A percentile compares a stretch with the other conserved stretches of the same genome.
Conservation (phyloP, 495 filamentous ascomycete species). For the Rusavskia elegans region DNA sequence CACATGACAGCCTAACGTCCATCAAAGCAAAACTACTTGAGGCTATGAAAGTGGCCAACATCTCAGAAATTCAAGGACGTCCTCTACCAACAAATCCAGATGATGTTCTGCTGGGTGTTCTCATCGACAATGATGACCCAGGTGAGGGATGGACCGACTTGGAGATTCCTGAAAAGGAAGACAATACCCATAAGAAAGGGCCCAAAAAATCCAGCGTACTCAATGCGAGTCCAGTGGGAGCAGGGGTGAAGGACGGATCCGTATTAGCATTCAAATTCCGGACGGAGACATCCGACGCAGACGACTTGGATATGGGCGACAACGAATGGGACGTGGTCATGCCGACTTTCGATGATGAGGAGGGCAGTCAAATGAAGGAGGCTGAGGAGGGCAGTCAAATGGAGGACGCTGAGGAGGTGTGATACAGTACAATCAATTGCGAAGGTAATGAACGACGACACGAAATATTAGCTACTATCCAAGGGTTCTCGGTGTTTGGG, state of each 20-base stretch:
- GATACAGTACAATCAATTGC: too few species aligned
- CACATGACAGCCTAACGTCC: slow-evolving; percentile 39
- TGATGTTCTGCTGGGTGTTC: slow-evolving; percentile 37
- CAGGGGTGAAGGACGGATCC: slow-evolving; percentile 39
- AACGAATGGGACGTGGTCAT: slow-evolving; percentile 49
- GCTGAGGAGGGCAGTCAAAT: neutral
- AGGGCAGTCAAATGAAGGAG: slow-evolving; percentile 15
- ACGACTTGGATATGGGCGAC: slow-evolving; percentile 31
- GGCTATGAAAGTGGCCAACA: slow-evolving; percentile 26
- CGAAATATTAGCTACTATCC: too few species aligned
- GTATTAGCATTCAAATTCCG: slow-evolving; percentile 55
- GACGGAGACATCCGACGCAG: slow-evolving; percentile 14
- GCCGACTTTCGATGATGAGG: slow-evolving; percentile 42
- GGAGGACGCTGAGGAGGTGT: too few species aligned
- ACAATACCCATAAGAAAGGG: slow-evolving; percentile 24
- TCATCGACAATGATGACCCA: slow-evolving; percentile 37
- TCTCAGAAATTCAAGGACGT: slow-evolving; percentile 29
- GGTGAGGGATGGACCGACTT: slow-evolving; percentile 41
- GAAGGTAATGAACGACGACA: too few species aligned
- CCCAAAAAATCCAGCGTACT: slow-evolving; percentile 23
- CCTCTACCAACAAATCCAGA: slow-evolving; percentile 29
- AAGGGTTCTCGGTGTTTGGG: neutral
- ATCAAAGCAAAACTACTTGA: slow-evolving; percentile 49
- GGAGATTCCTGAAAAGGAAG: slow-evolving; percentile 21
- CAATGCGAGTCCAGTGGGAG: slow-evolving; percentile 28